phyloP scores from a whole-genome alignment of 2,329 filamentous ascomycete genomes.

The Setomelanomma holmii region DNA sequence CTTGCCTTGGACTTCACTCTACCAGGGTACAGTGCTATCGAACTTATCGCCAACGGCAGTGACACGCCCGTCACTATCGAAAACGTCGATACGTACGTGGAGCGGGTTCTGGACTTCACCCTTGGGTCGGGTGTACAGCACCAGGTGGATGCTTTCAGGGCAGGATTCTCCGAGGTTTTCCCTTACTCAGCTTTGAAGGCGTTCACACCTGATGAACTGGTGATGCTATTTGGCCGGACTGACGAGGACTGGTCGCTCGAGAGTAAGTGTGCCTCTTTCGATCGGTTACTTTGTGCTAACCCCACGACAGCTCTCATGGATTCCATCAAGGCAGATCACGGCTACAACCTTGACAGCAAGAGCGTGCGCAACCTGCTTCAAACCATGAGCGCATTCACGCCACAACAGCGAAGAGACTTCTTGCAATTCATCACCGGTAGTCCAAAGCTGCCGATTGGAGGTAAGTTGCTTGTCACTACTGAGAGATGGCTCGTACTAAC shows the following conservation, averaged over 20 bases:
- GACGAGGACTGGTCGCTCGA: conserved; percentile 98
- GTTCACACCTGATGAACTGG: conserved; percentile 93
- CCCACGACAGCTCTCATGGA: conserved; percentile 79
- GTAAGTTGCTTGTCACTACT: conserved; percentile 60
- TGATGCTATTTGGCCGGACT: conserved; percentile 89
- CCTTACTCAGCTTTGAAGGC: conserved; percentile 90
- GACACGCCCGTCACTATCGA: conserved; percentile 82
- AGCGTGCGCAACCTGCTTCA: conserved; percentile 93
- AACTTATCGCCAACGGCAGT: conserved; percentile 77
- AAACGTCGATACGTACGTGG: conserved; percentile 88
- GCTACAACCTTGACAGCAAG: conserved; percentile 97
- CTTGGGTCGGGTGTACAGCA: conserved; percentile 85
- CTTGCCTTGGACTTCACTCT: conserved; percentile 92
- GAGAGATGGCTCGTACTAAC: conserved; percentile 1
- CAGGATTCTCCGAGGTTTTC: conserved; percentile 94
- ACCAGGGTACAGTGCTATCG: conserved; percentile 84
- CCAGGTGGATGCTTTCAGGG: conserved; percentile 89
- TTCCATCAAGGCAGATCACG: conserved; percentile 97
- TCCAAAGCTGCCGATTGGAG: conserved; percentile 96
- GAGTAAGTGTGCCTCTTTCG: conserved; percentile 66
- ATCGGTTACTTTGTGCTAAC: conserved; percentile 33
- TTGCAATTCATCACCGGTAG: conserved; percentile 98
- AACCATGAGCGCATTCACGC: conserved; percentile 86
- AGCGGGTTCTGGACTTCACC: conserved; percentile 90
- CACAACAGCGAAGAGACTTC: conserved; percentile 84